Evolutionary conservation across 352 stramenopile genomes (phyloP), one percentile per base, ranked within the genome.

Genomic region (Blastocystis sp.): DNA sequence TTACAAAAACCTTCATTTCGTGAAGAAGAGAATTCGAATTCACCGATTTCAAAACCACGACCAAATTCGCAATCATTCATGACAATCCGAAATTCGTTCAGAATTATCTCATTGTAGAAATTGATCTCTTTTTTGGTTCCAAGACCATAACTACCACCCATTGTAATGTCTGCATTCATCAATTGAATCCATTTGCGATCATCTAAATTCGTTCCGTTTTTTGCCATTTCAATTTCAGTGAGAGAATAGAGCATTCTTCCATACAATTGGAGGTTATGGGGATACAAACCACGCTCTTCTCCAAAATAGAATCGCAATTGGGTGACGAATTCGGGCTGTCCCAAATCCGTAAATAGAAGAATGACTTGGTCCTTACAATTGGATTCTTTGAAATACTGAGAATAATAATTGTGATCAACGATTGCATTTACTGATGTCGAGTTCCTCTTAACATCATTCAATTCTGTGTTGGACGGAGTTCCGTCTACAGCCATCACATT

Each of bases 1-100:
- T 80, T 39, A 27, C 69, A 80, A 39, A 80, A 80, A n/a, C 69
- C 69, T n/a, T 27, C 39, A 80, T 65, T 56, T 19, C 12, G n/a
- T 14, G 19, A 24, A 39, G 19, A 37, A 21, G 21, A 5, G 27
- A 80, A 80, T 14, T 61, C 19, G 19, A 80, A 24, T 52, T 80
- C 69, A 6, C 46, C 69, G 16, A 80, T 63, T 61, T 80, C 69
- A 39, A 80, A 80, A 6, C 69, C 69, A 12, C 39, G 12, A 21
- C 29, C 43, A 16, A 59, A 43, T 56, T 80, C 69, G 37, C 29
- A 61, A 16, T 80, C 46, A 32, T 69, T 69, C 19, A 69, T n/a
- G 39, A 46, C 39, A 61, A 32, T 61, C 12, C 54, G 27, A 12
- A 61, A 61, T 32, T 61, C 54, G 54, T n/a, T 32, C 54, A 32